Base-by-base conservation (phyloP, 2,329 filamentous ascomycete genomes). In the Diaporthe capsici region DNA sequence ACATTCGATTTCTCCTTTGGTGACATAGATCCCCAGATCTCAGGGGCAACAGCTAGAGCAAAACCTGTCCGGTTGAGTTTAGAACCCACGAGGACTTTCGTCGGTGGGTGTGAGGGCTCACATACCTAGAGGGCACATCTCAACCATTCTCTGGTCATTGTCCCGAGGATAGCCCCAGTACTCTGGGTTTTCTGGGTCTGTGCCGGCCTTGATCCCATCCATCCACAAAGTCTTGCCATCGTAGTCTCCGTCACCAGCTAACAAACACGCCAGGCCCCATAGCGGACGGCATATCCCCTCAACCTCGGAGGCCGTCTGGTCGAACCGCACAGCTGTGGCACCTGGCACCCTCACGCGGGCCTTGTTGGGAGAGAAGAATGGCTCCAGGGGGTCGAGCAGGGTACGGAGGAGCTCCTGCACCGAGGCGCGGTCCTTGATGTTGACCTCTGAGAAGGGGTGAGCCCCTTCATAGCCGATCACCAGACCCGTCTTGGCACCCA, bases 121-220 rank as follows among this genome's bases (percentile, higher is more conserved):
- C 81, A 76, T 82, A 87, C 87, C 94, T 75, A 96, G 88, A 0
- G 94, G 94, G 81, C 94, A 95, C 88, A 95, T 94, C 82, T 96
- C 94, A 3, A 96, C 94, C 94, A 96, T 96, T 37, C 94, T 87
- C 86, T 96, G 94, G 81, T 96, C 94, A 75, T 93, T 92, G 81
- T 95, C 93, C 78, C 92, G 88, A 78, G 94, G 93, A 74, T 90
- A 92, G 0, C 94, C 94, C 94, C 94, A 96, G 80, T 92, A 96
- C 83, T 95, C 94, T 0, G 90, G 87, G 75, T 86, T 90, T 60
- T 91, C 87, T 0, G 93, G 93, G 79, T 96, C 91, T 0, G 93
- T 95, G 0, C 94, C 94, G 44, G 91, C 88, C 77, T 91, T 90
- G 74, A 96, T 86, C 5, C 94, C 94, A 76, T 93, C 88, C 49